phyloP scores from a whole-genome alignment of 352 stramenopile genomes.

The Plasmopara viticola region DNA sequence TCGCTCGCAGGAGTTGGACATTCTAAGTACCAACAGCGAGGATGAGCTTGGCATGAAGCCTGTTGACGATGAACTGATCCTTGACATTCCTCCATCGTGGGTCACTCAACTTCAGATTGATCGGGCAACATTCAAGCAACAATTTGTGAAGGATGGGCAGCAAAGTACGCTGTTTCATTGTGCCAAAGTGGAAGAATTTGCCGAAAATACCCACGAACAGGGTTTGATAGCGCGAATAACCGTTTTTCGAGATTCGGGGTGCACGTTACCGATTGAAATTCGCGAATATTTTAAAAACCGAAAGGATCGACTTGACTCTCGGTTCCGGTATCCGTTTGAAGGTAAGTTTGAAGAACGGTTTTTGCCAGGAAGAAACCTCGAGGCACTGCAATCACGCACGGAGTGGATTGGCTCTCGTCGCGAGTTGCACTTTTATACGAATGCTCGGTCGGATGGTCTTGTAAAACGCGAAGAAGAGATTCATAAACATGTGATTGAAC shows the following conservation, averaged over 20 bases:
- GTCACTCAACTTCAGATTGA: constrained; percentile 71
- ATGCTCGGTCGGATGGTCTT: constrained; percentile 84
- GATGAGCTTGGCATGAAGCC: constrained; percentile 46
- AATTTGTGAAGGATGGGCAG: constrained; percentile 82
- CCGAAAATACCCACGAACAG: constrained; percentile 82
- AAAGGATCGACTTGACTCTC: constrained; percentile 83
- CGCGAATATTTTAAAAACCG: constrained; percentile 90
- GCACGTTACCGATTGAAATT: constrained; percentile 82
- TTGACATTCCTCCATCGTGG: constrained; percentile 85
- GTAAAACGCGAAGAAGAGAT: constrained; percentile 83
- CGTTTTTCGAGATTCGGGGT: constrained; percentile 67
- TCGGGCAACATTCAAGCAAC: constrained; percentile 64
- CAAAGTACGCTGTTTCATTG: constrained; percentile 86
- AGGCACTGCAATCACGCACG: constrained; percentile 68
- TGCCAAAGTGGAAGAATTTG: constrained; percentile 92
- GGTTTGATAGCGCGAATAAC: constrained; percentile 84
- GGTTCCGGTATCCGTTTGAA: constrained; percentile 76
- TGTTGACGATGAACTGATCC: constrained; percentile 53
- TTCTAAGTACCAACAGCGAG: constrained; percentile 39
- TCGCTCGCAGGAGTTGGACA: constrained; percentile 56
- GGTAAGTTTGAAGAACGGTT: constrained; percentile 85
- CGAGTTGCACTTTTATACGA: constrained; percentile 89
- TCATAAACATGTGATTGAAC: constrained; percentile 81
- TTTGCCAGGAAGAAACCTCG: constrained; percentile 51
- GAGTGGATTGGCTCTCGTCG: constrained; percentile 85